A percentile compares a stretch with the other conserved stretches of the same genome.
phyloP scores from a whole-genome alignment of 192 early-diverging fungal species.

The Diversispora eburnea region DNA sequence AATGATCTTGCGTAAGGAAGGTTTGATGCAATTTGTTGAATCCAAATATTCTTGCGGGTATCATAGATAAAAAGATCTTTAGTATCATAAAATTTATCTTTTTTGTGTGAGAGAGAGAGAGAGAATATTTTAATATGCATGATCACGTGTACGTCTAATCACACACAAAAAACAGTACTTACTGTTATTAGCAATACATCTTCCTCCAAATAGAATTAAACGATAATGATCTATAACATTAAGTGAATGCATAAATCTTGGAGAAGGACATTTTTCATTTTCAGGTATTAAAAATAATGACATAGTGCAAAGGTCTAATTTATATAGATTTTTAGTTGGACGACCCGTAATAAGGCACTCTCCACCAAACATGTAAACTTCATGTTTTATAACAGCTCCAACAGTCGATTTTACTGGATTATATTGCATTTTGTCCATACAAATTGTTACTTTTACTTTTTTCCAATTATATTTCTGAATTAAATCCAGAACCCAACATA shows the following conservation, averaged over 20 bases:
- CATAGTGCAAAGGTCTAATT: too few species aligned
- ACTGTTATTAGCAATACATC: neutral
- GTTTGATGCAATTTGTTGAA: neutral
- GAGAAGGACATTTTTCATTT: neutral
- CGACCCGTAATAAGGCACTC: too few species aligned
- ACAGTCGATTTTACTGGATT: too few species aligned
- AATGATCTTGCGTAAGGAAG: slow-evolving; percentile 12
- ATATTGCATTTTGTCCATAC: too few species aligned
- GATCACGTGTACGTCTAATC: neutral
- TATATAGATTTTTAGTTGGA: too few species aligned
- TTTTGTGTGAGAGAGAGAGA: neutral
- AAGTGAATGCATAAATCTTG: slow-evolving; percentile 13
- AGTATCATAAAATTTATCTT: slow-evolving; percentile 4
- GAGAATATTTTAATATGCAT: neutral
- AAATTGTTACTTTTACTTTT: too few species aligned
- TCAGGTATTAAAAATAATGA: too few species aligned
- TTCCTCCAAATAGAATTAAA: neutral
- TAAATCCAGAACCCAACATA: neutral
- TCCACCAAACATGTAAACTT: too few species aligned
- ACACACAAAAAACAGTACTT: neutral
- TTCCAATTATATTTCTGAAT: neutral
- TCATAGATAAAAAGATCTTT: slow-evolving; percentile 14
- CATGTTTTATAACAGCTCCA: too few species aligned
- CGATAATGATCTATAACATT: slow-evolving; percentile 3
- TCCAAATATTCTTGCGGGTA: slow-evolving; percentile 1